phyloP scores from a whole-genome alignment of 192 early-diverging fungal genomes.

The Dissophora globulifera region DNA sequence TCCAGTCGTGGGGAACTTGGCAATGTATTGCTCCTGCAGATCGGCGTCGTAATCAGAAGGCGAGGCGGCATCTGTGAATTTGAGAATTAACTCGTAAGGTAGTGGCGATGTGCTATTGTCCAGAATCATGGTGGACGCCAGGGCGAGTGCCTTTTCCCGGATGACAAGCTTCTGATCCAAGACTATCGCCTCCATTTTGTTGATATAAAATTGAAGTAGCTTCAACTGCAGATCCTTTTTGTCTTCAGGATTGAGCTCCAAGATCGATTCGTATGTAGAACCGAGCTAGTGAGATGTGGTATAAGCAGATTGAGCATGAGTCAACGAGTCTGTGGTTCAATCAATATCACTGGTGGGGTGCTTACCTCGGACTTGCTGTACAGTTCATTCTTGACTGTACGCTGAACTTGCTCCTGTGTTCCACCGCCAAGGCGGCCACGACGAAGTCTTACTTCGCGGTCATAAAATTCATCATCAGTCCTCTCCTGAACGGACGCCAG shows the following conservation, averaged over 20 bases:
- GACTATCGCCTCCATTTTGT: conserved; percentile 39
- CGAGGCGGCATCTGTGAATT: conserved; percentile 51
- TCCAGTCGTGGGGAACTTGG: conserved; percentile 57
- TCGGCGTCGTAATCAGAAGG: conserved; percentile 57
- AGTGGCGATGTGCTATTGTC: conserved; percentile 27
- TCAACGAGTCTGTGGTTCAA: neutral
- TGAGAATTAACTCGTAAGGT: conserved; percentile 62
- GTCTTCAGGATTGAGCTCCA: conserved; percentile 32
- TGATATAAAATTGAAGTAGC: conserved; percentile 46
- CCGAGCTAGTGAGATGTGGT: conserved; percentile 32
- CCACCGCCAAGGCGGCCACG: conserved; percentile 76
- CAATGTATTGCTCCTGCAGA: conserved; percentile 52
- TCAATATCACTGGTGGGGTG: neutral
- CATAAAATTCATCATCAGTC: conserved; percentile 57
- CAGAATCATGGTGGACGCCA: conserved; percentile 49
- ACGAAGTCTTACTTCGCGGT: conserved; percentile 70
- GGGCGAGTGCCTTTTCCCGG: conserved; percentile 44
- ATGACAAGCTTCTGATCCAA: conserved; percentile 21
- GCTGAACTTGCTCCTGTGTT: conserved; percentile 64
- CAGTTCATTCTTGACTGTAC: conserved; percentile 75
- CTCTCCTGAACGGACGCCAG: conserved; percentile 48
- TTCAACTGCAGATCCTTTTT: conserved; percentile 28
- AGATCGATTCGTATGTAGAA: conserved; percentile 46
- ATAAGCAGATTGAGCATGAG: too few relatives aligned
- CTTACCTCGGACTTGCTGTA: conserved; percentile 64